Base-by-base conservation (phyloP, 768 basidiomycete genomes). In the Boletus patriciae region DNA sequence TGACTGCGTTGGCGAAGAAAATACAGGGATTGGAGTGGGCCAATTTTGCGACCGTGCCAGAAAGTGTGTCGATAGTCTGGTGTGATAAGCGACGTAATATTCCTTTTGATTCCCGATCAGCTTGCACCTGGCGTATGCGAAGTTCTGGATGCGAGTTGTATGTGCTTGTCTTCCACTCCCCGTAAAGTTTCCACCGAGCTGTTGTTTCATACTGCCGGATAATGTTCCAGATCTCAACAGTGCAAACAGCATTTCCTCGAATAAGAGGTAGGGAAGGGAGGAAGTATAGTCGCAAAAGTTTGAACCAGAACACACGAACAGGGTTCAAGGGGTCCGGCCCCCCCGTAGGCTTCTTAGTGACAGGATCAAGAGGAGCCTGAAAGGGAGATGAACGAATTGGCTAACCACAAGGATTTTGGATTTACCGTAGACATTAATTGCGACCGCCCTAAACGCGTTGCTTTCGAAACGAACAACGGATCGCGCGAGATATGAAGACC, bases 1-100 rank as follows among this genome's bases (percentile, higher is more conserved):
- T 87, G 46, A 99, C 86, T 0, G 90, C 92, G 59, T 91, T 90
- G 23, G 82, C 69, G 77, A 98, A 98, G 64, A 98, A 84, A 48
- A 95, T 87, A 63, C 86, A 88, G 6, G 97, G 97, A 67, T 98
- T 97, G 18, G 91, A 89, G 70, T 98, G 94, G 15, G 92, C 92
- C 52, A 96, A 75, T 73, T 98, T 98, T 13, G 92, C 95, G 25
- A 98, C 85, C 4, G 88, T 83, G 19, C 95, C 88, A 29, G 94
- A 88, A 15, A 97, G 80, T 3, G 88, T 80, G 66, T 93, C 91
- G 54, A 90, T 84, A 16, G 91, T 93, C 47, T 92, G 86, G 65
- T 84, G 83, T 4, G 92, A 90, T 43, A 98, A 80, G 10, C 97
- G 86, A 46, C 93, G 87, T 47, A 99, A 76, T 63, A 97, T 88